Conservation (phyloP, 2,329 filamentous ascomycete genomes). For the Bipolaris oryzae region DNA sequence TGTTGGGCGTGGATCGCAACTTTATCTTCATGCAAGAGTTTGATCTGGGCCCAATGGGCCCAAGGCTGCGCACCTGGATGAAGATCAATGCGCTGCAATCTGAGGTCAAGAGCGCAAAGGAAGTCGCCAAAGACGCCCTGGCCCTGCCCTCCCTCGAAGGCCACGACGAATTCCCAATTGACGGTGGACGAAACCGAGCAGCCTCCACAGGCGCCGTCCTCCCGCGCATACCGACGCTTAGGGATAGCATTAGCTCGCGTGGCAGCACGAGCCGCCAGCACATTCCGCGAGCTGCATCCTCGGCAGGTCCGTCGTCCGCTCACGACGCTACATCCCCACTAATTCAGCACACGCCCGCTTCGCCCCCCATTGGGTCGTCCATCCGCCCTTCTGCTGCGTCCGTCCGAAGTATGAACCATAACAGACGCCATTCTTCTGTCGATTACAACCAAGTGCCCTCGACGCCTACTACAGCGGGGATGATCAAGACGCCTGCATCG, state of each 20-base stretch:
- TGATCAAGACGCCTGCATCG: conserved; percentile 29
- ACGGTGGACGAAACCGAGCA: conserved; percentile 54
- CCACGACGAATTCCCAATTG: conserved; percentile 40
- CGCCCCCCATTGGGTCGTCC: conserved; percentile 49
- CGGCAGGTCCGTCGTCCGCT: conserved; percentile 38
- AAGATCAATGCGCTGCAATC: conserved; percentile 92
- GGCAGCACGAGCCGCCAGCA: conserved; percentile 34
- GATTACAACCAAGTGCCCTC: conserved; percentile 63
- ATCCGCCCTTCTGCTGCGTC: conserved; percentile 77
- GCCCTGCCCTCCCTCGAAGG: conserved; percentile 43
- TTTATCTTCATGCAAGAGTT: conserved; percentile 96
- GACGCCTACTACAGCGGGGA: conserved; percentile 26
- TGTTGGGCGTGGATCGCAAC: conserved; percentile 93
- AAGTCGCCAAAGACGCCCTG: conserved; percentile 41
- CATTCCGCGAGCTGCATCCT: conserved; percentile 41
- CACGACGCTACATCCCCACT: conserved; percentile 52
- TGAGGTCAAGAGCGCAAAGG: conserved; percentile 70
- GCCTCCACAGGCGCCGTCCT: conserved; percentile 51
- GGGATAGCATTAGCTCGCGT: conserved; percentile 40
- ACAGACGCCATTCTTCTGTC: conserved; percentile 84
- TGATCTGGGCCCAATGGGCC: conserved; percentile 87
- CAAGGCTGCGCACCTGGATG: conserved; percentile 92
- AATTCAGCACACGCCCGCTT: conserved; percentile 52
- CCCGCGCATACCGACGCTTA: conserved; percentile 47
- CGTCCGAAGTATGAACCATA: conserved; percentile 80